Evolutionary conservation across 225 moss, liverwort and hornwort genomes (phyloP), one percentile per base, ranked within the genome.

Genomic region (Ulota crispa): DNA sequence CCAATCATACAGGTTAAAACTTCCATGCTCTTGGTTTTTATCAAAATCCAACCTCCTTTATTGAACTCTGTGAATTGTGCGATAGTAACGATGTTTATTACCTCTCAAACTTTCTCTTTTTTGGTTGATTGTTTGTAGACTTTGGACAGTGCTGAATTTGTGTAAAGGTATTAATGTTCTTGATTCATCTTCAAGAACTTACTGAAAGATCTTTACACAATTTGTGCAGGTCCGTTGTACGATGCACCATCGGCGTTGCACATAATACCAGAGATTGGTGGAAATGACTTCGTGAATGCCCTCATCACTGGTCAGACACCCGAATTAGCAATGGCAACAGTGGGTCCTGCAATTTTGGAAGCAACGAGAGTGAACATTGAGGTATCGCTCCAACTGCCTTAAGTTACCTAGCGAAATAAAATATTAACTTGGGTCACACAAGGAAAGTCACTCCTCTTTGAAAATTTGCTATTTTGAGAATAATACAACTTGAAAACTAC

Each of bases 211-310:
- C 23, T 37, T 56, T 70, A 26, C 18, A 53, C 61, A 52, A 23
- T 74, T 23, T 76, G 56, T 68, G 70, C 85, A 89, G 89, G 64
- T 70, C 41, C 55, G 2, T 59, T 8, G 20, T 83, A 87, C 74
- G 64, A 87, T 30, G 32, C 57, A 45, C 34, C 52, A 2, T 60
- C 70, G 3, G 83, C 89, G 62, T 70, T 89, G 3, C 47, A 85
- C 59, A 80, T 87, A 13, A 72, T 84, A 37, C 56, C 87, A 53
- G 72, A 79, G 67, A 81, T 87, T 27, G 90, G 90, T 71, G 90
- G 83, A 68, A 90, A 90, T 21, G 87, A 90, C 72, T 85, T 83
- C 57, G 20, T 70, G 4, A 27, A 4, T 36, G 81, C 85, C 27
- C 85, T 18, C 12, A 6, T 0, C 1, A 0, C 0, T 41, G 87